Evolutionary conservation across 331 rosid genomes (phyloP).

Genomic region (Rosa hybrid): DNA sequence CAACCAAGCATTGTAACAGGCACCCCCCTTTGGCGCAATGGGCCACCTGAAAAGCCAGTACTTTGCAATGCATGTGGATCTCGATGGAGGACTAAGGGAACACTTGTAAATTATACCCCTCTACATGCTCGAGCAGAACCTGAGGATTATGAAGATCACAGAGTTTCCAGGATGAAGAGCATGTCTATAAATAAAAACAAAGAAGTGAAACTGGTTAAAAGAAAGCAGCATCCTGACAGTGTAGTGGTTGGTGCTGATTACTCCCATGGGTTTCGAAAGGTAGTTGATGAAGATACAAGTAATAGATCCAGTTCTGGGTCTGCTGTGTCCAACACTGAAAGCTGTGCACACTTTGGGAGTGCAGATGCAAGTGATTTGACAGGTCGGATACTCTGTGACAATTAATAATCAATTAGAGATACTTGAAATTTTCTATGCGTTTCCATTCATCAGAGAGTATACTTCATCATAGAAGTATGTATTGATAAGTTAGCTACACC

Average conservation of each 20-base stretch:
- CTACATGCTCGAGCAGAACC: constrained; percentile 91
- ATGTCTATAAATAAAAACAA: constrained; percentile 70
- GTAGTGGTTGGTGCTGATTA: constrained; percentile 50
- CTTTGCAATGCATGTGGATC: constrained; percentile 99
- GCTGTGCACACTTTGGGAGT: constrained; percentile 87
- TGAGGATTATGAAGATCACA: constrained; percentile 75
- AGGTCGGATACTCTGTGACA: constrained; percentile 55
- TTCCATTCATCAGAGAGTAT: constrained; percentile 3
- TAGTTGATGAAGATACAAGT: constrained; percentile 76
- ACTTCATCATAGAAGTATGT: constrained; percentile 1
- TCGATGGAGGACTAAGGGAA: constrained; percentile 99
- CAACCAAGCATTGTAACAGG: constrained; percentile 59
- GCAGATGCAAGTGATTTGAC: constrained; percentile 93
- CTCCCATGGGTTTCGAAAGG: constrained; percentile 63
- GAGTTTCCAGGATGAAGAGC: constrained; percentile 65
- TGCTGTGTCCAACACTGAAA: constrained; percentile 88
- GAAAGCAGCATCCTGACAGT: constrained; percentile 61
- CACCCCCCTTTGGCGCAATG: constrained; percentile 99
- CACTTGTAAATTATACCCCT: constrained; percentile 96
- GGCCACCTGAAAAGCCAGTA: constrained; percentile 97
- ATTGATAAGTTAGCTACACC: neutral
- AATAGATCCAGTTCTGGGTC: constrained; percentile 98
- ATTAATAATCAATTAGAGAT: constrained; percentile 18
- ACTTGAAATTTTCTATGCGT: neutral
- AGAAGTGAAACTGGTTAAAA: constrained; percentile 69